phyloP scores from a whole-genome alignment of 371 early-diverging fungal species.

The Actinomortierella wolfii region DNA sequence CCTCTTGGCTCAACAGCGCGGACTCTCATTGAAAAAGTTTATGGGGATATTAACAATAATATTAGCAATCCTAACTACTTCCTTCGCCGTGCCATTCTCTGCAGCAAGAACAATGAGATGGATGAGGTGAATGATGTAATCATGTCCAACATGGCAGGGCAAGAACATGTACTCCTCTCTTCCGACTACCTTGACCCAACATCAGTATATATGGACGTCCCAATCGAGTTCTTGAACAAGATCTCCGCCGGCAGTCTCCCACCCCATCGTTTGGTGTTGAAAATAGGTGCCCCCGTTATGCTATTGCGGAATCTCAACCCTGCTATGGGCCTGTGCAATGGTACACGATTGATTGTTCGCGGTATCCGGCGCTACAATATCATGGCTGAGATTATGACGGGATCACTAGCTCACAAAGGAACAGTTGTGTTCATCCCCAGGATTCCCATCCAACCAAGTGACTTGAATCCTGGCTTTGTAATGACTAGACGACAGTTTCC shows the following conservation, averaged over 20 bases:
- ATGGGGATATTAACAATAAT: too few relatives aligned
- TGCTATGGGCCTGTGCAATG: slow-evolving; percentile 33
- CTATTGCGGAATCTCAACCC: slow-evolving; percentile 37
- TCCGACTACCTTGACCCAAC: too few relatives aligned
- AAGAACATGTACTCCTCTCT: too few relatives aligned
- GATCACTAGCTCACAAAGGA: not conserved
- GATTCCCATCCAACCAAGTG: not conserved
- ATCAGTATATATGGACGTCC: too few relatives aligned
- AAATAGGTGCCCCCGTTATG: slow-evolving; percentile 39
- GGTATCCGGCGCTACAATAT: not conserved
- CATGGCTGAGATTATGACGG: slow-evolving; percentile 9
- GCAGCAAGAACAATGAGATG: slow-evolving; percentile 1
- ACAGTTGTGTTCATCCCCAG: not conserved
- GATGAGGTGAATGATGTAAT: slow-evolving; percentile 2
- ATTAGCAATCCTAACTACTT: slow-evolving; percentile 2
- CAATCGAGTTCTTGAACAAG: slow-evolving; percentile 27
- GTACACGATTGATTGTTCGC: slow-evolving; percentile 28
- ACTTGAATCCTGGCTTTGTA: slow-evolving; percentile 2
- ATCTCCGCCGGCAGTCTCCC: slow-evolving; percentile 18
- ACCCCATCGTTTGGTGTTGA: slow-evolving; percentile 25
- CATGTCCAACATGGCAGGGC: too few relatives aligned
- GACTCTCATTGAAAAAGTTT: too few relatives aligned
- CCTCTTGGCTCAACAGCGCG: too few relatives aligned
- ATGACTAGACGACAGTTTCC: slow-evolving; percentile 25
- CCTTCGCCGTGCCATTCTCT: slow-evolving; percentile 6